These are phyloP conservation scores for Kwoniella sp. DNA, from an alignment of 768 basidiomycete genomes.

Conservation along the genomic window DNA sequence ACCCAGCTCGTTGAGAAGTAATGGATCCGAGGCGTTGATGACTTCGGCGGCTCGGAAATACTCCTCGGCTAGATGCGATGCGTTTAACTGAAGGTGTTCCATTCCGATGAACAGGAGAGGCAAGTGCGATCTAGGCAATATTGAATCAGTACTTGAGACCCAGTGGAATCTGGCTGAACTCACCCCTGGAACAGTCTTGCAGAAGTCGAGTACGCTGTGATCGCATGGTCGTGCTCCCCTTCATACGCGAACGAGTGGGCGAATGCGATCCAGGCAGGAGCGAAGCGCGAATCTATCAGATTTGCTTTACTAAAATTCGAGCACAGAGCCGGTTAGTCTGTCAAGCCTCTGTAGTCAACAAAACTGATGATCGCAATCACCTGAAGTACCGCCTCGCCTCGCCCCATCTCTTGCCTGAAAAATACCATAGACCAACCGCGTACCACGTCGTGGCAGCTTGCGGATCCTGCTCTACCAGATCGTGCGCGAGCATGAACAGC, in stretches of 20 bases:
- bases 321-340: too few species aligned
- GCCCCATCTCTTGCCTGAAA: slow-evolving; percentile 76
- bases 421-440: slow-evolving; percentile 96
- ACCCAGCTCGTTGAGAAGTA: slow-evolving; percentile 85
- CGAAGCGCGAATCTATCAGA: slow-evolving; percentile 92
- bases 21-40: slow-evolving; percentile 82
- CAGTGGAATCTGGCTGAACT: slow-evolving; percentile 9
- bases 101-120: slow-evolving; percentile 95
- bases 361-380: slow-evolving; percentile 52
- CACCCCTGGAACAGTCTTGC: slow-evolving; percentile 92
- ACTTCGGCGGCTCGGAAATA: slow-evolving; percentile 72
- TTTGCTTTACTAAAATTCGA: slow-evolving; percentile 82
- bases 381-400: slow-evolving; percentile 94
- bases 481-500: slow-evolving; percentile 92
- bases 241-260: slow-evolving; percentile 96
- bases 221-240: slow-evolving; percentile 97
- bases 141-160: too few species aligned
- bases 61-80: slow-evolving; percentile 75
- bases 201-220: slow-evolving; percentile 96
- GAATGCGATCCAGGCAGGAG: slow-evolving; percentile 95
- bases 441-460: slow-evolving; percentile 95
- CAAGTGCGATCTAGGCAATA: slow-evolving; percentile 77
- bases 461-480: slow-evolving; percentile 89
- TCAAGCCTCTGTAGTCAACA: slow-evolving; percentile 2
- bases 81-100: slow-evolving; percentile 91